phyloP scores from a whole-genome alignment of 2,329 filamentous ascomycete species.

The Alternaria ventricosa region DNA sequence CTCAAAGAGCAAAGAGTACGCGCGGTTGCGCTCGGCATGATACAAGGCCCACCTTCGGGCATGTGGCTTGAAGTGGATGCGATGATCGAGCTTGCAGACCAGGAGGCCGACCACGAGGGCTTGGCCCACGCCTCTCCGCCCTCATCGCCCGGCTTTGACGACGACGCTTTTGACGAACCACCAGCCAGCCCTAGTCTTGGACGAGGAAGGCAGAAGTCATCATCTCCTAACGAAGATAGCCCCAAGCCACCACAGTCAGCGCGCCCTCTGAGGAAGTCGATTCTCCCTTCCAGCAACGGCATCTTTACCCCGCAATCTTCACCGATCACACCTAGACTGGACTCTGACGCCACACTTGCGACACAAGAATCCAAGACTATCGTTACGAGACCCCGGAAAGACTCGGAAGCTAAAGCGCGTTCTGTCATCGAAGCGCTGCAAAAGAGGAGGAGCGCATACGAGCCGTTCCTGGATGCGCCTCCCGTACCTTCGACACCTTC shows the following conservation, averaged over 20 bases:
- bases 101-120: constrained; percentile 67
- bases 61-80: constrained; percentile 85
- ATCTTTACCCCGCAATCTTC: constrained; percentile 46
- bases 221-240: constrained; percentile 37
- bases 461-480: constrained; percentile 31
- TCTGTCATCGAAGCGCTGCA: constrained; percentile 68
- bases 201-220: constrained; percentile 37
- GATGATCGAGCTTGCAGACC: constrained; percentile 81
- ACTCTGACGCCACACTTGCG: constrained; percentile 30
- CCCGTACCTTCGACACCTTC: constrained; percentile 35
- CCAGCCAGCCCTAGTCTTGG: constrained; percentile 45
- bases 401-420: constrained; percentile 65
- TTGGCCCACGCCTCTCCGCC: constrained; percentile 60
- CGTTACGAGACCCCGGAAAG: constrained; percentile 58
- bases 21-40: constrained; percentile 70
- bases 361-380: constrained; percentile 36
- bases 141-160: constrained; percentile 64
- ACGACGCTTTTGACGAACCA: constrained; percentile 64
- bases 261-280: constrained; percentile 42
- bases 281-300: constrained; percentile 45
- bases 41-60: constrained; percentile 63
- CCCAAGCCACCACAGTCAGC: constrained; percentile 28
- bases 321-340: constrained; percentile 34
- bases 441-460: constrained; percentile 51
- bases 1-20: constrained; percentile 77